Base-by-base conservation (phyloP, 345 rosid genomes). In the Boechera divaricarpa region DNA sequence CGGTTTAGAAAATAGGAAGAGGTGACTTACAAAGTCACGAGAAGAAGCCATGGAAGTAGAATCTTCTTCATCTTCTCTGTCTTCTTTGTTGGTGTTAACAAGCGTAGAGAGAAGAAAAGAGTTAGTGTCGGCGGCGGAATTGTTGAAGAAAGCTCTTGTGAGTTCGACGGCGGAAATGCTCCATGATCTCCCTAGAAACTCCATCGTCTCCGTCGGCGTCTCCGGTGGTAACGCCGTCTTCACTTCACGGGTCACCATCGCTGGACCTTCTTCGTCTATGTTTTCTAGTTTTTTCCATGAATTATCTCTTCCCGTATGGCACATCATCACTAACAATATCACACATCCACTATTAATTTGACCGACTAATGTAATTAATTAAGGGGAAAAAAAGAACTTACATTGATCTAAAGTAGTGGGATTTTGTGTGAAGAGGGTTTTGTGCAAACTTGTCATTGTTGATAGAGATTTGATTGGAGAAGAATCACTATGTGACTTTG, bases 181-280 rank as follows among this genome's bases (percentile, higher is more conserved):
- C 98, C 98, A 91, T 64, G 98, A 94, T 83, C 98, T 87, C 16
- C 94, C 94, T 12, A 94, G 91, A 80, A 87, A 94, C 91, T 91
- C 98, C 98, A 94, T 91, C 29, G 96, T 84, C 82, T 89, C 94
- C 0, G 87, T 87, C 33, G 98, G 98, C 44, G 97, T 94, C 81
- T 94, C 97, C 13, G 98, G 98, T 47, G 87, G 83, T 61, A 74
- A 68, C 42, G 79, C 82, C 59, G 69, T 49, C 70, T 58, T 65
- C 13, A 61, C 64, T 76, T 5, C 96, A 81, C 29, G 89, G 79
- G 31, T 77, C 79, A 69, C 31, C 67, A 53, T 57, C 3, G 55
- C 60, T 66, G 71, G 77, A 15, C 76, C 54, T 66, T 91, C 85
- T 80, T 94, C 98, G 7, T 94, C 98, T 59, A 94, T 89, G 78